Evolutionary conservation across 805 yeast species (phyloP).

Genomic region (Candida germanica): DNA sequence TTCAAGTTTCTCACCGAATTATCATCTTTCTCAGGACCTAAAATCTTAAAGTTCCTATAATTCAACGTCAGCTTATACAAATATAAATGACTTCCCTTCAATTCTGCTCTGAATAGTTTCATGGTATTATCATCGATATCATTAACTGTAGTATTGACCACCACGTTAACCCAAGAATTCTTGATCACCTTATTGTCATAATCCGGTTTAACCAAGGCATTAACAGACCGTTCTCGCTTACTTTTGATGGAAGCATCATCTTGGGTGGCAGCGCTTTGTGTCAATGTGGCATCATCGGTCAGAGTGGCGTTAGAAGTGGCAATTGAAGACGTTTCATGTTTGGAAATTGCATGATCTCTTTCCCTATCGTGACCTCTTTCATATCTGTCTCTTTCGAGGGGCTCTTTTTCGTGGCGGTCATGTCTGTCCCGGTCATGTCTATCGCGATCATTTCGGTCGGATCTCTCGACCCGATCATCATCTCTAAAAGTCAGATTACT

Average conservation of each 20-base stretch:
- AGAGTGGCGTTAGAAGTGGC: too few relatives aligned
- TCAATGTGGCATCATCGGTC: conserved; percentile 5
- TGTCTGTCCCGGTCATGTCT: too few relatives aligned
- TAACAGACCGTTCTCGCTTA: conserved; percentile 4
- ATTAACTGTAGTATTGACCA: conserved; percentile 25
- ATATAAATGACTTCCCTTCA: conserved; percentile 64
- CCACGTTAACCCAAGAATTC: conserved; percentile 38
- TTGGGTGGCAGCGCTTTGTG: too few relatives aligned
- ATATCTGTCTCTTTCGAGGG: too few relatives aligned
- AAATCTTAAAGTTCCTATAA: conserved; percentile 25
- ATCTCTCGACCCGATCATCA: conserved; percentile 1
- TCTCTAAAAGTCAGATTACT: conserved; percentile 7
- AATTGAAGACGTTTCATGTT: too few relatives aligned
- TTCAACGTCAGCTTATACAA: conserved; percentile 57
- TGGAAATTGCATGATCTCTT: too few relatives aligned
- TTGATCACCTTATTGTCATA: conserved; percentile 31
- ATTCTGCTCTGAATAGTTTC: conserved; percentile 58
- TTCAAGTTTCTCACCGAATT: neutral
- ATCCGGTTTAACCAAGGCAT: conserved; percentile 16
- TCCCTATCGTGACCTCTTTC: too few relatives aligned
- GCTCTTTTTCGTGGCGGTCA: too few relatives aligned
- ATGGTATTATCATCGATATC: conserved; percentile 32
- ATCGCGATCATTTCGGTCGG: too few relatives aligned
- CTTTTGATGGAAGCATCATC: too few relatives aligned
- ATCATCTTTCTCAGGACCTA: conserved; percentile 6